Conservation (phyloP, 441 rosid species). For the Theobroma grandiflorum region DNA sequence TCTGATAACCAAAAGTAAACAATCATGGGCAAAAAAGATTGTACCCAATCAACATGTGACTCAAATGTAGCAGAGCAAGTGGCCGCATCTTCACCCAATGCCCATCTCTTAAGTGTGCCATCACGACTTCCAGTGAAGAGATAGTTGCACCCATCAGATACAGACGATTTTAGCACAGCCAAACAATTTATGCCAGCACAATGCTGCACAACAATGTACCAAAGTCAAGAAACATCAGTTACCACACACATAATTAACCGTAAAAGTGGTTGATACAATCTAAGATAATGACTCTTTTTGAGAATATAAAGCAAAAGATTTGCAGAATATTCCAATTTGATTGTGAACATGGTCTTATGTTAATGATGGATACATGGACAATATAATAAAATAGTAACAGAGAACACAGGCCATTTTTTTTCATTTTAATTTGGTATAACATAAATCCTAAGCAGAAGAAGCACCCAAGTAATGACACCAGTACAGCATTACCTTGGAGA, state of each 20-base stretch:
- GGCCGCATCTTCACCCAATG: constrained; percentile 69
- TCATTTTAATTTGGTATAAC: background rate
- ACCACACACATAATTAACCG: background rate
- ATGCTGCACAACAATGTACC: constrained; percentile 67
- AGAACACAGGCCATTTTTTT: constrained; percentile 5
- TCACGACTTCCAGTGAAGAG: constrained; percentile 99
- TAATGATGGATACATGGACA: background rate
- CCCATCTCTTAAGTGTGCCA: constrained; percentile 98
- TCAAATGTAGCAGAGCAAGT: constrained; percentile 95
- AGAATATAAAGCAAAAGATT: constrained; percentile 6
- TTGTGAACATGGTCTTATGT: constrained; percentile 3
- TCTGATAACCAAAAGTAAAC: constrained; percentile 27
- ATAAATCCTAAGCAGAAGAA: background rate
- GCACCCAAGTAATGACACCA: background rate
- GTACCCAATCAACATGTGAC: constrained; percentile 99
- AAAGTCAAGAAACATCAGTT: constrained; percentile 8
- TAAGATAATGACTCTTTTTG: background rate
- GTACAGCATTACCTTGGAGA: constrained; percentile 7
- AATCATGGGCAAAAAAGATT: constrained; percentile 18
- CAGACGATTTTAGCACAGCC: constrained; percentile 69
- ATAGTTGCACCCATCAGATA: constrained; percentile 57
- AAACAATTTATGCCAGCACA: constrained; percentile 96
- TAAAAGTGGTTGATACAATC: background rate
- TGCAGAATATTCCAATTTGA: constrained; percentile 9
- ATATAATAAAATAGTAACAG: background rate